Percentiles rank a stretch among this genome's conserved stretches.
phyloP scores from a whole-genome alignment of 805 yeast genomes.

The Yarrowia hollandica region DNA sequence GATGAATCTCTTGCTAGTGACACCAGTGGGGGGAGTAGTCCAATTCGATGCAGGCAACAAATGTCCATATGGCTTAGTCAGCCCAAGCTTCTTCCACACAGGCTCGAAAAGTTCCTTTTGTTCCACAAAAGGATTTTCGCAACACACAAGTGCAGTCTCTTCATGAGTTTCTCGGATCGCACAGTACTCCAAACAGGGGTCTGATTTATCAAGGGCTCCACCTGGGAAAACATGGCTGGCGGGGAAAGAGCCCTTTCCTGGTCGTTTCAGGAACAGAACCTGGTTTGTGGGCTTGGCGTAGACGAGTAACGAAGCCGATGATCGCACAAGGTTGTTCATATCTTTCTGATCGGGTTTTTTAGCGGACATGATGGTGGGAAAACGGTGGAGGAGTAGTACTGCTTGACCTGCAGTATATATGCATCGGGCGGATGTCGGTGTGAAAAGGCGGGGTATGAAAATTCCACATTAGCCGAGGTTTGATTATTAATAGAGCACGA shows the following conservation, averaged over 20 bases:
- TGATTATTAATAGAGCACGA: neutral
- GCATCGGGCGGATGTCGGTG: slow-evolving; percentile 16
- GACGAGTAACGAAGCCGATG: slow-evolving; percentile 37
- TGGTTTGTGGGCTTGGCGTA: slow-evolving; percentile 33
- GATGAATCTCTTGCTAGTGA: slow-evolving; percentile 35
- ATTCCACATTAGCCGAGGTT: neutral
- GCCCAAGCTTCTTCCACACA: slow-evolving; percentile 17
- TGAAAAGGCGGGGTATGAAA: neutral
- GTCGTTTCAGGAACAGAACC: slow-evolving; percentile 39
- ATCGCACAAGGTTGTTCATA: slow-evolving; percentile 14
- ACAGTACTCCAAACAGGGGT: slow-evolving; percentile 35
- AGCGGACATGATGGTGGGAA: neutral
- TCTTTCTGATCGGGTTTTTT: slow-evolving; percentile 6
- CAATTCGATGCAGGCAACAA: slow-evolving; percentile 35
- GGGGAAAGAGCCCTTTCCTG: slow-evolving; percentile 38
- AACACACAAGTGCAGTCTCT: slow-evolving; percentile 38
- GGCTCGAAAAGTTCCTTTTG: slow-evolving; percentile 33
- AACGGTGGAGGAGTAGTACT: too few relatives aligned
- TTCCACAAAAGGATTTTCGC: slow-evolving; percentile 22
- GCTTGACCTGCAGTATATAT: neutral
- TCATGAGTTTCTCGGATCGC: slow-evolving; percentile 42
- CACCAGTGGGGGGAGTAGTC: slow-evolving; percentile 38
- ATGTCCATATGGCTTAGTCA: slow-evolving; percentile 8
- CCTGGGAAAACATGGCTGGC: slow-evolving; percentile 41
- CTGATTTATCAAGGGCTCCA: slow-evolving; percentile 38